Base-by-base conservation (phyloP, 208 protist genomes). In the Trypanosoma theileri region DNA sequence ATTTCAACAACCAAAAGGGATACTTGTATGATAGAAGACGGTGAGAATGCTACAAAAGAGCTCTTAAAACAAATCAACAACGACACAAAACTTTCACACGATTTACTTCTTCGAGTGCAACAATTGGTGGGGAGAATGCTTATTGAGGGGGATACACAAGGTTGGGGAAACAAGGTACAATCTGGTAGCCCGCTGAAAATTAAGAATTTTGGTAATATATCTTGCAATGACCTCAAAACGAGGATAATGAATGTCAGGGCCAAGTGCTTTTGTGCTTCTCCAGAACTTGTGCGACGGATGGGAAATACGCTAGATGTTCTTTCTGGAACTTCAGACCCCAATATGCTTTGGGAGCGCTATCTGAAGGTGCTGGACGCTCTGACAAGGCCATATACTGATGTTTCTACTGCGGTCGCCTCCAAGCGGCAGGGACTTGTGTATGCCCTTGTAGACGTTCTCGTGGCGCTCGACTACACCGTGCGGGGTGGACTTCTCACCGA, bases 371-470 rank as follows among this genome's bases (percentile, higher is more conserved):
- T 80, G 16, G 44, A 77, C 40, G 48, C 63, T 11, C 40, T 87
- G 26, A 4, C 75, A 17, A 67, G 69, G 57, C 45, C 63, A 10
- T 8, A 75, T 45, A 50, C 17, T 12, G 46, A 65, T 52, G 16
- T 79, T 58, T 54, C 48, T 0, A 54, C 4, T 7, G 55, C 58
- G n/a, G 21, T 65, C 62, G 58, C 16, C 19, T 28, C 16, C 26
- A 60, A 68, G 53, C 75, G 76, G 31, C 73, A 81, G 52, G 69
- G 41, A 19, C 51, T 80, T 16, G 72, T 81, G 4, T 62, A 87
- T 0, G 62, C 81, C 12, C 73, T 89, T 24, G 52, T 89, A 6
- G 83, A 89, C 63, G 79, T 80, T 17, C 60, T 85, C n/a, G 41
- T 84, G 9, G 68, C 81, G 3, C 81, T 77, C 14, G 81, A 89